These are phyloP conservation scores for Chytriomyces sp. DNA, from an alignment of 192 early-diverging fungal species.

Conservation along the genomic window DNA sequence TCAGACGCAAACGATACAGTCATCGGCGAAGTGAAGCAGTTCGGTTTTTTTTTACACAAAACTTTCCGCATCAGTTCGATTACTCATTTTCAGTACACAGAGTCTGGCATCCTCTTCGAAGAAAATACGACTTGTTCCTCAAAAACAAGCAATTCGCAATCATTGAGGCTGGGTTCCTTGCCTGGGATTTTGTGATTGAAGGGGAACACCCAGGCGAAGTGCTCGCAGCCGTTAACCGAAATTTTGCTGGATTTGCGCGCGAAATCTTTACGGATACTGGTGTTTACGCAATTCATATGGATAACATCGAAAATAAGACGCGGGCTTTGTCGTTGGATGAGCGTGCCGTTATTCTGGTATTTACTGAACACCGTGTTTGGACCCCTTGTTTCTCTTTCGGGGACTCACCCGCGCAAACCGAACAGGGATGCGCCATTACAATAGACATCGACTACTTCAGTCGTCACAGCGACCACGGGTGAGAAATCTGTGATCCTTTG, in stretches of 20 bases:
- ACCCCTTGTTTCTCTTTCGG: too few relatives aligned
- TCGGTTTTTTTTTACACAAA: not conserved
- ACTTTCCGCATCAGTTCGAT: not conserved
- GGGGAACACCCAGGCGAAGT: constrained; percentile 53
- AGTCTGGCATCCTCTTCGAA: constrained; percentile 79
- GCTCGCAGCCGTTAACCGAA: constrained; percentile 70
- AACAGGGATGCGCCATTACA: constrained; percentile 72
- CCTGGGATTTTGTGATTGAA: constrained; percentile 80
- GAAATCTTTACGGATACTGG: constrained; percentile 87
- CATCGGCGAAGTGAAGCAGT: constrained; percentile 84
- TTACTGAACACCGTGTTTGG: not conserved
- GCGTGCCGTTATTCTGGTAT: constrained; percentile 72
- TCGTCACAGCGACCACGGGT: constrained; percentile 61
- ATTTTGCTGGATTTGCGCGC: constrained; percentile 75
- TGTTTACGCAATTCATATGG: constrained; percentile 79
- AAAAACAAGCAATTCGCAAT: constrained; percentile 53
- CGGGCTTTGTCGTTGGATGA: constrained; percentile 65
- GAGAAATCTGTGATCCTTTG: not conserved
- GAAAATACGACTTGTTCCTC: constrained; percentile 84
- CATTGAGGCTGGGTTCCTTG: constrained; percentile 65
- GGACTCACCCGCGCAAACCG: too few relatives aligned
- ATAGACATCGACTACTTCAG: constrained; percentile 92
- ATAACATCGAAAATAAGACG: constrained; percentile 53
- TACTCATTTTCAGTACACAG: constrained; percentile 3
- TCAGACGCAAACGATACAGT: constrained; percentile 59